These are phyloP conservation scores for Papilionanthe hybrid DNA, from an alignment of 116 monocot genomes.

Conservation along the genomic window DNA sequence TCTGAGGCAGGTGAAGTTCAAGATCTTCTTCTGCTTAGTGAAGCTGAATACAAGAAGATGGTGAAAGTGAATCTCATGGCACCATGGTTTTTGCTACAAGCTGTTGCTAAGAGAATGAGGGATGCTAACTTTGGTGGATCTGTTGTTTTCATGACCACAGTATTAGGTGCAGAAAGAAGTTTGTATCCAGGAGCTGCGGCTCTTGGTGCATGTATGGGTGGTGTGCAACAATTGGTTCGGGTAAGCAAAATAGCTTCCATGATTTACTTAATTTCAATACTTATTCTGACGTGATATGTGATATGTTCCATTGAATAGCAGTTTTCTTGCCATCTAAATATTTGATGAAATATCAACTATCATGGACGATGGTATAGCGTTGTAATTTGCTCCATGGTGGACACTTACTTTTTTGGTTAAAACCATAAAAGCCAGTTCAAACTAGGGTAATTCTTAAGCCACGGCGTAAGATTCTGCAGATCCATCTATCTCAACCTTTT, in stretches of 20 bases:
- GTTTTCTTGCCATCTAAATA: background rate
- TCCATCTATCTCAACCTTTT: background rate
- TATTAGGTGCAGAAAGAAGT: constrained; percentile 84
- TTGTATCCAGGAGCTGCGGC: constrained; percentile 78
- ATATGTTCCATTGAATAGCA: background rate
- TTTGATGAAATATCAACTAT: background rate
- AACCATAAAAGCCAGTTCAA: no score
- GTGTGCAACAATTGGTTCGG: constrained; percentile 64
- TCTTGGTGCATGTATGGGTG: constrained; percentile 68
- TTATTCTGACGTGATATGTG: background rate
- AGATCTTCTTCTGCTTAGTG: constrained; percentile 45
- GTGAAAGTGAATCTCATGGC: constrained; percentile 70
- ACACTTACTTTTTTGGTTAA: background rate
- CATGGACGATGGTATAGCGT: background rate
- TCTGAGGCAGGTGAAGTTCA: constrained; percentile 53
- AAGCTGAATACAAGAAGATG: constrained; percentile 71
- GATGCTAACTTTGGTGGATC: constrained; percentile 68
- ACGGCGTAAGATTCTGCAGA: background rate
- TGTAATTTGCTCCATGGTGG: background rate
- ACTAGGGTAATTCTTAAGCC: background rate
- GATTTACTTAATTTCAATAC: background rate
- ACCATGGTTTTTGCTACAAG: constrained; percentile 83
- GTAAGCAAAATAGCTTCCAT: constrained; percentile 27
- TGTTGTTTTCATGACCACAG: constrained; percentile 66
- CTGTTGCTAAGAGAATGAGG: constrained; percentile 68